Evolutionary conservation across 1,139 yeast genomes (phyloP).

Genomic region (Yamadazyma triangularis): DNA sequence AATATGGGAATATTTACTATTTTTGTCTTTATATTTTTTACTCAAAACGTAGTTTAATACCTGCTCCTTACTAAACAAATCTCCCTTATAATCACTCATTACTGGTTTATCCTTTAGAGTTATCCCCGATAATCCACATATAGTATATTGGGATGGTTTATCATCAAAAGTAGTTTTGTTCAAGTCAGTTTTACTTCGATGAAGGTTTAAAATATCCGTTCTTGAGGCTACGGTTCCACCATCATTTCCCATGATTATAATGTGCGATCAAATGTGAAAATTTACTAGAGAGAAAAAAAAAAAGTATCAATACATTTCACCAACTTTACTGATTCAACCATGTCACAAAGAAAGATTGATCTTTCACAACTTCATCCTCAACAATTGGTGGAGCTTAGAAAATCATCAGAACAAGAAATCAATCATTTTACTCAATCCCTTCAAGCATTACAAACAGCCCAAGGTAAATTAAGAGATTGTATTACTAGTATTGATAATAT

Average conservation of each 20-base stretch:
- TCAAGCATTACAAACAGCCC: slow-evolving; percentile 82
- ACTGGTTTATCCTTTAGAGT: slow-evolving; percentile 35
- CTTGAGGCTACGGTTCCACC: slow-evolving; percentile 50
- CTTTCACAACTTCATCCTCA: slow-evolving; percentile 71
- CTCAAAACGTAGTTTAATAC: slow-evolving; percentile 54
- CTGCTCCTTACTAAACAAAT: slow-evolving; percentile 65
- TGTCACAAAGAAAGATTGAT: slow-evolving; percentile 39
- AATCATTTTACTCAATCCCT: slow-evolving; percentile 82
- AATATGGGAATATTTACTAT: slow-evolving; percentile 34
- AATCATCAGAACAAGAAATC: slow-evolving; percentile 79
- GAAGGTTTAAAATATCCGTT: slow-evolving; percentile 34
- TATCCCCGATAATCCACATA: slow-evolving; percentile 27
- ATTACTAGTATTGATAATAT: slow-evolving; percentile 61
- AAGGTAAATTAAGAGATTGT: slow-evolving; percentile 78
- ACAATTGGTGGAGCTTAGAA: slow-evolving; percentile 79
- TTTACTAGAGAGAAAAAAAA: too few relatives aligned
- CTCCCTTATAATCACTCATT: slow-evolving; percentile 70
- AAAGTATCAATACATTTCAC: too few relatives aligned
- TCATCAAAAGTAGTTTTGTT: slow-evolving; percentile 37
- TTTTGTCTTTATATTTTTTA: slow-evolving; percentile 11
- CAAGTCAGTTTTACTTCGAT: slow-evolving; percentile 14
- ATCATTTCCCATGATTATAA: slow-evolving; percentile 48
- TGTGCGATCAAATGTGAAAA: too few relatives aligned
- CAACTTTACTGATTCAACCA: slow-evolving; percentile 3
- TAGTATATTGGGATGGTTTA: slow-evolving; percentile 8